These are phyloP conservation scores for Corymbia maculata DNA, from an alignment of 345 rosid species.

Conservation along the genomic window DNA sequence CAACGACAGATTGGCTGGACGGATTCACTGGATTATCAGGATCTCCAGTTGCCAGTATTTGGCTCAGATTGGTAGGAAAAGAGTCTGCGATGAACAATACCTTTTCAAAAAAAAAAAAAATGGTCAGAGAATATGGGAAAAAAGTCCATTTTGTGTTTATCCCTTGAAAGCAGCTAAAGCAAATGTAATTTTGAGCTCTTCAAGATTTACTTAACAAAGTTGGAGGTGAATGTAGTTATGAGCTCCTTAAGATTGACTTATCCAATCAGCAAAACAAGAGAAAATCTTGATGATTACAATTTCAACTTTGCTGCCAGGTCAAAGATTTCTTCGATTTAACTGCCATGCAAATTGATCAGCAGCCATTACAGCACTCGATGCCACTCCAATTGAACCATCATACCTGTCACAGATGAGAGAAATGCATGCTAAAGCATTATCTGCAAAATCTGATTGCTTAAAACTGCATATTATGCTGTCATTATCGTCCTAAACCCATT, in stretches of 20 bases:
- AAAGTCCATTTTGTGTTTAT: neutral
- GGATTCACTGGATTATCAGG: neutral
- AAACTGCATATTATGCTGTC: neutral
- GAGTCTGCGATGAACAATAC: neutral
- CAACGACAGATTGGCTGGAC: neutral
- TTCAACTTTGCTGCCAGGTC: neutral
- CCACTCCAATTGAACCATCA: conserved; percentile 69
- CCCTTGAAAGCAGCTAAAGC: neutral
- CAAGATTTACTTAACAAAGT: neutral
- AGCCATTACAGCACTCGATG: conserved; percentile 61
- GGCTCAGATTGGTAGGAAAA: neutral
- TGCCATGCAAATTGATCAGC: conserved; percentile 57
- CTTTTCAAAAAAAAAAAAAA: neutral
- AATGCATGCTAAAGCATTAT: neutral
- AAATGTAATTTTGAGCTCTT: neutral
- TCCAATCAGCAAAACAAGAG: neutral
- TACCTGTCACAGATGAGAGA: conserved; percentile 27
- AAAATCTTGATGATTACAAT: neutral
- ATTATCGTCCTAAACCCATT: neutral
- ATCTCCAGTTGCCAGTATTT: neutral
- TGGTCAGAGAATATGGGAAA: neutral
- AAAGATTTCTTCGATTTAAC: conserved; percentile 15
- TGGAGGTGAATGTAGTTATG: neutral
- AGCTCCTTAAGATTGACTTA: neutral
- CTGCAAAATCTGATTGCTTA: neutral